These are phyloP conservation scores for Brasilioporus rufonigricans DNA, from an alignment of 768 basidiomycete species.

Conservation along the genomic window DNA sequence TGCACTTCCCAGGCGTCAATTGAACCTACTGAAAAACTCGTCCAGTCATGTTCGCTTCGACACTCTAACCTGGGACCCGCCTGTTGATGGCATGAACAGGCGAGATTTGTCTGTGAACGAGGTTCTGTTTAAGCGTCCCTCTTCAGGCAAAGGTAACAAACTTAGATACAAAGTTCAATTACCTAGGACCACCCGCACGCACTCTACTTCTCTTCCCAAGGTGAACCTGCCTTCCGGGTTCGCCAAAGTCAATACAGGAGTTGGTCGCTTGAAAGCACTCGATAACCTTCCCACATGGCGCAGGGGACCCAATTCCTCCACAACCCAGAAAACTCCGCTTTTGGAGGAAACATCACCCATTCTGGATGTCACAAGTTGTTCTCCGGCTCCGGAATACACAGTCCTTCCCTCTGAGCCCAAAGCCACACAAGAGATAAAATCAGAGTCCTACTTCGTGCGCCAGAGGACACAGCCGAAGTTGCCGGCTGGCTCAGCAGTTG, in stretches of 20 bases:
- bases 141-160: constrained; percentile 31
- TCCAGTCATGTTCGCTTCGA: constrained; percentile 52
- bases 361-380: constrained; percentile 61
- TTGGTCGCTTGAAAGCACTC: constrained; percentile 33
- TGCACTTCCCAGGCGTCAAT: constrained; percentile 47
- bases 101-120: constrained; percentile 65
- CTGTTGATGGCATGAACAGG: constrained; percentile 60
- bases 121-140: constrained; percentile 53
- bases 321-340: constrained; percentile 3
- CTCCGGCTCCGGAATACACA: constrained; percentile 55
- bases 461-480: constrained; percentile 63
- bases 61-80: constrained; percentile 69
- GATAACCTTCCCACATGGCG: constrained; percentile 42
- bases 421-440: constrained; percentile 33
- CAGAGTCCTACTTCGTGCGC: constrained; percentile 34
- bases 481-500: constrained; percentile 69
- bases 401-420: constrained; percentile 25
- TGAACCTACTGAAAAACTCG: constrained; percentile 41
- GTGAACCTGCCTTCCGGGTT: constrained; percentile 39
- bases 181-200: constrained; percentile 23
- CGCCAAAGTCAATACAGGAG: constrained; percentile 13
- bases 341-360: constrained; percentile 16
- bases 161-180: constrained; percentile 36
- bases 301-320: constrained; percentile 24
- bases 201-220: constrained; percentile 26